Percentiles rank a stretch among this genome's conserved stretches.
Evolutionary conservation across 2,329 filamentous ascomycete genomes (phyloP).

Genomic region (Pestalotiopsis sp.): DNA sequence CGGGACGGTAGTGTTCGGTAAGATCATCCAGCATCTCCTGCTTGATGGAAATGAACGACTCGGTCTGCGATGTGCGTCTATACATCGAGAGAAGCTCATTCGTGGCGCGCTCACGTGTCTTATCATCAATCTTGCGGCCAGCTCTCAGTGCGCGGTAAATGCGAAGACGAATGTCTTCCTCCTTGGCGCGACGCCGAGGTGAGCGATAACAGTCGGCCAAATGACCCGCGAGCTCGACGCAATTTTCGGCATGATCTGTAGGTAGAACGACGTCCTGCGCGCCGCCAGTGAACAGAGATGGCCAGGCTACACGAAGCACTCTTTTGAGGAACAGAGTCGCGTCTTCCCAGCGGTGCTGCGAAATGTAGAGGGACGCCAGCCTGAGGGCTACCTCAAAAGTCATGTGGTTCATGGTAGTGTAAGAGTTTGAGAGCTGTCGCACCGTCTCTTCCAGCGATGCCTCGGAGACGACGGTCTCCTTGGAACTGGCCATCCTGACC

Average conservation of each 20-base stretch:
- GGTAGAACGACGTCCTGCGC: slow-evolving; percentile 46
- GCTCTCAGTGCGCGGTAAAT: slow-evolving; percentile 12
- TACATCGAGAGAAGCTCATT: slow-evolving; percentile 32
- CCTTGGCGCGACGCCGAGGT: slow-evolving; percentile 35
- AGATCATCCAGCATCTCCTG: slow-evolving; percentile 42
- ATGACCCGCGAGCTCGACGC: slow-evolving; percentile 46
- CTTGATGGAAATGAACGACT: slow-evolving; percentile 36
- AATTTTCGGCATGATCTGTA: slow-evolving; percentile 43
- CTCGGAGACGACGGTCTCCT: slow-evolving; percentile 40
- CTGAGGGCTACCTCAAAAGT: slow-evolving; percentile 43
- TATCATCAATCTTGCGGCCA: slow-evolving; percentile 12
- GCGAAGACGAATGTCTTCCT: slow-evolving; percentile 33
- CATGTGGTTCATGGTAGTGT: slow-evolving; percentile 38
- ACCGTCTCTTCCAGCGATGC: slow-evolving; percentile 45
- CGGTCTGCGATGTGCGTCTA: slow-evolving; percentile 29
- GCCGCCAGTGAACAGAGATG: slow-evolving; percentile 44
- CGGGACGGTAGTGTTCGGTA: slow-evolving; percentile 33
- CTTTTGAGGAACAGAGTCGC: slow-evolving; percentile 47
- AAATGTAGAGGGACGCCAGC: slow-evolving; percentile 42
- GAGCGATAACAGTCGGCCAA: slow-evolving; percentile 47
- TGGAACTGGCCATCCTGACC: slow-evolving; percentile 36
- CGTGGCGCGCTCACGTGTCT: slow-evolving; percentile 15
- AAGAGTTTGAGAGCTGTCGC: slow-evolving; percentile 41
- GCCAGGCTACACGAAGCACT: slow-evolving; percentile 47
- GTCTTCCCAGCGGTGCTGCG: slow-evolving; percentile 48